These are phyloP conservation scores for Diplocarpon mali DNA, from an alignment of 2,329 filamentous ascomycete genomes.

Conservation along the genomic window DNA sequence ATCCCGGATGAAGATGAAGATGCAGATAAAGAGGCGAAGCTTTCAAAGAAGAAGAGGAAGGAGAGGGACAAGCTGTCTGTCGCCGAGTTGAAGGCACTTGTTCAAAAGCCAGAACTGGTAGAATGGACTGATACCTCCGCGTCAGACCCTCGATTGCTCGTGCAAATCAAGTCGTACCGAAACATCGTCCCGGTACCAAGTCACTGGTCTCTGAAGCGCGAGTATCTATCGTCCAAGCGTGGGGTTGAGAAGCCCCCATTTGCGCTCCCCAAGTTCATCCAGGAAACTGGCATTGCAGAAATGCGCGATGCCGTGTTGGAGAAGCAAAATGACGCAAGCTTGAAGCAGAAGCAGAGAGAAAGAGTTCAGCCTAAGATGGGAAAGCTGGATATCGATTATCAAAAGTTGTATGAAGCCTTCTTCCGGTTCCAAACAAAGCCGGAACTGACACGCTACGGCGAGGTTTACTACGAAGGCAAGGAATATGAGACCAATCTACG, in stretches of 20 bases:
- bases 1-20: slow-evolving; percentile 79
- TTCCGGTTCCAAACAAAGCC: slow-evolving; percentile 97
- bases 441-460: slow-evolving; percentile 83
- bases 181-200: slow-evolving; percentile 91
- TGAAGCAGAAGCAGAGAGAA: slow-evolving; percentile 94
- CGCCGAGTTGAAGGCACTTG: slow-evolving; percentile 87
- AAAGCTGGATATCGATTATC: slow-evolving; percentile 95
- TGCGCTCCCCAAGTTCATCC: slow-evolving; percentile 87
- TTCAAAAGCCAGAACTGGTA: slow-evolving; percentile 83
- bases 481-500: slow-evolving; percentile 93
- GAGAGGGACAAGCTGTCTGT: slow-evolving; percentile 85
- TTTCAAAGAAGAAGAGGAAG: slow-evolving; percentile 95
- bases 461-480: slow-evolving; percentile 99
- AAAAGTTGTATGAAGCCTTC: slow-evolving; percentile 96
- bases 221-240: slow-evolving; percentile 93
- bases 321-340: slow-evolving; percentile 81
- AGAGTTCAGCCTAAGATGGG: slow-evolving; percentile 93
- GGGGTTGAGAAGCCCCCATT: slow-evolving; percentile 95
- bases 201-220: slow-evolving; percentile 93
- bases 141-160: slow-evolving; percentile 74
- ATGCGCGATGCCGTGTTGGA: slow-evolving; percentile 96
- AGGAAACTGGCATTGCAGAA: slow-evolving; percentile 92
- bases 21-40: slow-evolving; percentile 48
- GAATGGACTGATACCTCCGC: slow-evolving; percentile 97
- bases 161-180: slow-evolving; percentile 88